A percentile compares a stretch with the other conserved stretches of the same genome.
phyloP scores from a whole-genome alignment of 78 protist species.

The Emiliania huxleyi region DNA sequence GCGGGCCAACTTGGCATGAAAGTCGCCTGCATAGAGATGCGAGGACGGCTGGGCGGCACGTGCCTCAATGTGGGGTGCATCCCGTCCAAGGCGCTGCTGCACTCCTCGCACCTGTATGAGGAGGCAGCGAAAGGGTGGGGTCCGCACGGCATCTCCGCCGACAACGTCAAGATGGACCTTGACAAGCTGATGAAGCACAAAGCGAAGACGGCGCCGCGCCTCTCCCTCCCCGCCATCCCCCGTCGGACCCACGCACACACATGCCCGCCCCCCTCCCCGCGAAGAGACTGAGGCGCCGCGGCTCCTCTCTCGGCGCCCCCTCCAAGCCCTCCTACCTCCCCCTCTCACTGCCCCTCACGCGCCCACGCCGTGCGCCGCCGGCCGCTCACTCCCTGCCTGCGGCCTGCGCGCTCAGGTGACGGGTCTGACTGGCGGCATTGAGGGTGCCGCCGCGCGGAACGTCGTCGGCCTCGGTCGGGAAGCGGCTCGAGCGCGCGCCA shows the following conservation, averaged over 20 bases:
- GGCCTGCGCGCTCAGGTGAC: no score
- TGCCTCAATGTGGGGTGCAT: constrained; percentile 99
- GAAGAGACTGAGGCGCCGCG: no score
- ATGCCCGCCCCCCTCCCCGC: neutral
- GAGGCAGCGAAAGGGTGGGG: constrained; percentile 68
- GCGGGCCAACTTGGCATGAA: constrained; percentile 90
- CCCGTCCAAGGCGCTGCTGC: constrained; percentile 98
- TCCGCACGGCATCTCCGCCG: constrained; percentile 75
- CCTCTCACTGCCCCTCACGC: no score
- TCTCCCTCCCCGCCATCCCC: neutral
- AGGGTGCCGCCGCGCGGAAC: no score
- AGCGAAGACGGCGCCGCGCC: neutral
- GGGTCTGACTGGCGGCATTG: constrained; percentile 88
- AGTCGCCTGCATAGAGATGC: constrained; percentile 88
- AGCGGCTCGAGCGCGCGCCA: no score
- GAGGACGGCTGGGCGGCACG: constrained; percentile 91
- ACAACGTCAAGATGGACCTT: constrained; percentile 63
- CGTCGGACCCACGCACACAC: neutral
- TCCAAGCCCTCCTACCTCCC: no score
- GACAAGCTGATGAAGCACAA: constrained; percentile 80
- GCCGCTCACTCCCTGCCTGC: no score
- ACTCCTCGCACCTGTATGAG: constrained; percentile 92
- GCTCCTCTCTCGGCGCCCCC: no score
- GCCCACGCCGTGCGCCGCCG: no score
- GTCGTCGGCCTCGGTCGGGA: no score